Evolutionary conservation across 495 filamentous ascomycete species (phyloP).

Genomic region (Hypoxylon lenormandii): DNA sequence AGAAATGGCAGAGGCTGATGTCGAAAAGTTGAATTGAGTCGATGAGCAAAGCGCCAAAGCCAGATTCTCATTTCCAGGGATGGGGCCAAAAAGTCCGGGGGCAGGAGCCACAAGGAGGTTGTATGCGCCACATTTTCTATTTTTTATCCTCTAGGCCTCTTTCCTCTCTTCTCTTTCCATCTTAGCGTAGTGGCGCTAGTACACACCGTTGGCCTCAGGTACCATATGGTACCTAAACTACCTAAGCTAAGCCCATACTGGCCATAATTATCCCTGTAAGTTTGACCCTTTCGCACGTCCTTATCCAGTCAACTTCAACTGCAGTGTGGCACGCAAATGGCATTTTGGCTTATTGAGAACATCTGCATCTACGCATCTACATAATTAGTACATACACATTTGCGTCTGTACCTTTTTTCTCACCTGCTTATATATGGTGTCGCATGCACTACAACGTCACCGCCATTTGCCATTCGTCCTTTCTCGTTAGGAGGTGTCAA

Average conservation of each 20-base stretch:
- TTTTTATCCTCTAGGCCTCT: background rate
- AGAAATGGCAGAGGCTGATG: conserved; percentile 49
- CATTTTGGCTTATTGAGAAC: background rate
- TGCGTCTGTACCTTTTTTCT: conserved; percentile 8
- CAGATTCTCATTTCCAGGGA: conserved; percentile 50
- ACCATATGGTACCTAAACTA: too few relatives aligned
- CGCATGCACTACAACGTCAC: conserved; percentile 47
- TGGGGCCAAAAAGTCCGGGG: conserved; percentile 47
- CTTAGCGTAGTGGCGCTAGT: too few relatives aligned
- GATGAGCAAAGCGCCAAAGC: conserved; percentile 50
- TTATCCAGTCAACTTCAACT: background rate
- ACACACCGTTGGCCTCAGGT: too few relatives aligned
- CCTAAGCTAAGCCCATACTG: too few relatives aligned
- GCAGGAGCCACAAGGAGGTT: conserved; percentile 24
- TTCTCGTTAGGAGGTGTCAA: conserved; percentile 23
- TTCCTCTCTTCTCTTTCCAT: too few relatives aligned
- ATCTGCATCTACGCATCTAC: background rate
- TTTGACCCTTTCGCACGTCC: too few relatives aligned
- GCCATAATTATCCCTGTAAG: background rate
- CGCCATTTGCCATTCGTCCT: conserved; percentile 29
- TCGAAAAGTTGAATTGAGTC: conserved; percentile 50
- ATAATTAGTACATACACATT: too few relatives aligned
- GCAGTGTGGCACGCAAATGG: background rate
- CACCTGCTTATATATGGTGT: background rate
- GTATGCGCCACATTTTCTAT: conserved; percentile 38